These are phyloP conservation scores for Rugonectria rugulosa DNA, from an alignment of 2,329 filamentous ascomycete species.

Conservation along the genomic window DNA sequence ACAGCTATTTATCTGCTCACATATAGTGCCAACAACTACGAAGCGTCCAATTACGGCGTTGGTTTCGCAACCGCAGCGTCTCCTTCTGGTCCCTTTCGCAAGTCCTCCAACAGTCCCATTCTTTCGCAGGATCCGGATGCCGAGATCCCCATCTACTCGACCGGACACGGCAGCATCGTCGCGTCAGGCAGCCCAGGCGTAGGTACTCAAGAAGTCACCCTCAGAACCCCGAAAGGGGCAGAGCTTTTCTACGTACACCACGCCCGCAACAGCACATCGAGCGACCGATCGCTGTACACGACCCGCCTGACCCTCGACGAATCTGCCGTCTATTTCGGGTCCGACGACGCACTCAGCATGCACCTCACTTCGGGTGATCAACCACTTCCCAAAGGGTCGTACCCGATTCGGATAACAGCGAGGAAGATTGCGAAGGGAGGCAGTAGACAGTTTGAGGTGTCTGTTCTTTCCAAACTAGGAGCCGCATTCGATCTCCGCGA, in stretches of 20 bases:
- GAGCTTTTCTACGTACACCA: slow-evolving; percentile 48
- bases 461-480: slow-evolving; percentile 17
- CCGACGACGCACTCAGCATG: slow-evolving; percentile 41
- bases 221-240: slow-evolving; percentile 36
- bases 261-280: slow-evolving; percentile 41
- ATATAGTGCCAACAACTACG: slow-evolving; percentile 44
- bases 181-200: slow-evolving; percentile 34
- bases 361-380: slow-evolving; percentile 43
- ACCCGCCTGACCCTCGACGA: slow-evolving; percentile 42
- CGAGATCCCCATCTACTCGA: slow-evolving; percentile 43
- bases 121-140: slow-evolving; percentile 41
- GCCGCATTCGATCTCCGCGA: slow-evolving; percentile 28
- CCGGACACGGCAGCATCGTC: slow-evolving; percentile 46
- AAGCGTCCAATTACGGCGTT: slow-evolving; percentile 48
- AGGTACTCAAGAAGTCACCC: slow-evolving; percentile 44
- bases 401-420: slow-evolving; percentile 37
- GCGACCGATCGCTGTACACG: slow-evolving; percentile 41
- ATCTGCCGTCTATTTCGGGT: slow-evolving; percentile 33
- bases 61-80: slow-evolving; percentile 44
- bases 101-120: slow-evolving; percentile 43
- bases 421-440: not conserved
- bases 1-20: slow-evolving; percentile 40
- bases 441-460: slow-evolving; percentile 14
- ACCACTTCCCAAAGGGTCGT: slow-evolving; percentile 40
- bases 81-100: slow-evolving; percentile 44